Evolutionary conservation across 306 rosid genomes (phyloP).

Genomic region (Prunus fruticosa): DNA sequence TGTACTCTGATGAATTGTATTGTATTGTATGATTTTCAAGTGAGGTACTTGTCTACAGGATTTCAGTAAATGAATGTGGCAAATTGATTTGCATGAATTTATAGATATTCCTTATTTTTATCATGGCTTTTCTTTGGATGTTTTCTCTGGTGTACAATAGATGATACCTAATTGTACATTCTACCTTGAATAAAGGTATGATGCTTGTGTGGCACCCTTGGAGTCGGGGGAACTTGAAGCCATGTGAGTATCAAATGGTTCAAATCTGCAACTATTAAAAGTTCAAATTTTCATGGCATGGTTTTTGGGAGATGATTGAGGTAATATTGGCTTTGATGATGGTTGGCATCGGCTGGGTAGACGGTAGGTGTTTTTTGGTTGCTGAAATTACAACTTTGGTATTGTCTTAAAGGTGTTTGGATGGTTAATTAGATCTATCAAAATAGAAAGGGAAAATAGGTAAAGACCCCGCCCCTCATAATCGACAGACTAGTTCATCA

Average conservation of each 20-base stretch:
- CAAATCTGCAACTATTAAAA: background rate
- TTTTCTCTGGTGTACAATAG: background rate
- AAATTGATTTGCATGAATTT: constrained; percentile 59
- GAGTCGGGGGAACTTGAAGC: background rate
- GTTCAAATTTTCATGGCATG: background rate
- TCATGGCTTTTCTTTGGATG: background rate
- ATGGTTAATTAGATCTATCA: no score
- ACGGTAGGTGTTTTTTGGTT: background rate
- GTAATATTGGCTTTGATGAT: background rate
- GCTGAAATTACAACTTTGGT: background rate
- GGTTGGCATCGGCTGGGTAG: background rate
- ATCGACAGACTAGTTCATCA: no score
- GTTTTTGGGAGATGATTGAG: background rate
- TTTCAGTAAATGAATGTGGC: constrained; percentile 43
- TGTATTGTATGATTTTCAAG: constrained; percentile 37
- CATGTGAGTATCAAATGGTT: background rate
- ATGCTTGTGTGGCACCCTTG: background rate
- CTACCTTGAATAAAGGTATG: background rate
- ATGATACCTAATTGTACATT: background rate
- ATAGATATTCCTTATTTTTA: constrained; percentile 12
- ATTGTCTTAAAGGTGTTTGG: background rate
- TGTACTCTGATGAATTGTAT: constrained; percentile 43
- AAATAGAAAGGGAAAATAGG: no score
- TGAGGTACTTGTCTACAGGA: constrained; percentile 34
- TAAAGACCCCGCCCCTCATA: no score